Conservation (phyloP, 352 stramenopile species). For the Discostella stelligera region DNA sequence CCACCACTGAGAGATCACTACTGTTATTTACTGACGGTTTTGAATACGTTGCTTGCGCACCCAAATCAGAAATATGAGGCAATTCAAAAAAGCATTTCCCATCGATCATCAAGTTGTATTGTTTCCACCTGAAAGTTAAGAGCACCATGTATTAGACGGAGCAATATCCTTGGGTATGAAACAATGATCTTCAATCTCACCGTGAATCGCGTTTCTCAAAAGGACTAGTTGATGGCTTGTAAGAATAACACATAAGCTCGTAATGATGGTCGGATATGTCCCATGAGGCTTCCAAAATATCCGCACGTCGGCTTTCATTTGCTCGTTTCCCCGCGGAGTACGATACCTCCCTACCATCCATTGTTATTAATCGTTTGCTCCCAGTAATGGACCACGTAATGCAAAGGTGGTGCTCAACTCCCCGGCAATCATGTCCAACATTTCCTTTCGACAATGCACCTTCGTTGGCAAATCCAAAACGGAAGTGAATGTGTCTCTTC, state of each 20-base stretch:
- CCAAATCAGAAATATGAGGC: constrained; percentile 46
- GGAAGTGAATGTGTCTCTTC: constrained; percentile 39
- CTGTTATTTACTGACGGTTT: too few relatives aligned
- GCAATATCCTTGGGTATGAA: background rate
- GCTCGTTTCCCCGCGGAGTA: constrained; percentile 36
- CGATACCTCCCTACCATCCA: constrained; percentile 68
- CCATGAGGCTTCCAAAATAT: constrained; percentile 37
- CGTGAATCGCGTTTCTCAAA: constrained; percentile 27
- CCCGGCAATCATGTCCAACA: constrained; percentile 40
- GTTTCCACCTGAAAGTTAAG: constrained; percentile 21
- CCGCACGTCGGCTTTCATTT: constrained; percentile 24
- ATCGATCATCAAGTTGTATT: constrained; percentile 51
- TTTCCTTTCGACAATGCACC: constrained; percentile 43
- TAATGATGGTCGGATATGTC: constrained; percentile 32
- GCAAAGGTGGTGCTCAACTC: constrained; percentile 78
- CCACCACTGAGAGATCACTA: too few relatives aligned
- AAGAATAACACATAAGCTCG: constrained; percentile 34
- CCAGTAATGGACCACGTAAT: constrained; percentile 78
- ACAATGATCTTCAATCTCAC: background rate
- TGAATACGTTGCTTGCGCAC: constrained; percentile 13
- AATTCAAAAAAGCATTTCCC: constrained; percentile 45
- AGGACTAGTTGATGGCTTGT: constrained; percentile 21
- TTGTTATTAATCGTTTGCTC: constrained; percentile 66
- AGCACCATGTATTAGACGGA: background rate
- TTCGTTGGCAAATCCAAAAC: constrained; percentile 74